Conservation (phyloP, 495 filamentous ascomycete species). For the Penicillium longicatenatum region DNA sequence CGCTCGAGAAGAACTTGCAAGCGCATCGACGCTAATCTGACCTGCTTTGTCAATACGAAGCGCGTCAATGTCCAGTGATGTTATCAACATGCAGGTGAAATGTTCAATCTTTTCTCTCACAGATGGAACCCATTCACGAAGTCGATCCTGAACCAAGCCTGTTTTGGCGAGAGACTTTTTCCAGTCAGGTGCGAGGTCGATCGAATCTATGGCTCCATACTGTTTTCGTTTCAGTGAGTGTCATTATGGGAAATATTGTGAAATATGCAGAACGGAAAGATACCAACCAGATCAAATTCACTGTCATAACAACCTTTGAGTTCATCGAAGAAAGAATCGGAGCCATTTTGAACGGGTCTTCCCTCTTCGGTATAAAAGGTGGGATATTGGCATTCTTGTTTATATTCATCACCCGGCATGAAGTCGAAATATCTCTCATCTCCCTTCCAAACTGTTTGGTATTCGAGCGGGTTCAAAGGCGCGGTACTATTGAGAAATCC, state of each 20-base stretch:
- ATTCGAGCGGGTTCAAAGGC: constrained; percentile 58
- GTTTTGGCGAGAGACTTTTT: constrained; percentile 69
- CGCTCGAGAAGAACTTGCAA: constrained; percentile 54
- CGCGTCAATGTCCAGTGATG: constrained; percentile 64
- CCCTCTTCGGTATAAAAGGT: constrained; percentile 68
- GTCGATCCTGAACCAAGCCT: constrained; percentile 72
- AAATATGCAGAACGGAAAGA: constrained; percentile 57
- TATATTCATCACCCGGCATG: constrained; percentile 54
- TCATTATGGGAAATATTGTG: constrained; percentile 53
- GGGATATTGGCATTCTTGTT: constrained; percentile 61
- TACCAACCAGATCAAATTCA: constrained; percentile 71
- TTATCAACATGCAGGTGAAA: constrained; percentile 67
- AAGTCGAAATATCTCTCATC: constrained; percentile 64
- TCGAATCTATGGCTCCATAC: constrained; percentile 69
- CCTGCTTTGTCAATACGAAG: constrained; percentile 70
- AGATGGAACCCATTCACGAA: constrained; percentile 66
- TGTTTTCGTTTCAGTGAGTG: constrained; percentile 24
- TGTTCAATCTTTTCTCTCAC: constrained; percentile 59
- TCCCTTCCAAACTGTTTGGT: constrained; percentile 58
- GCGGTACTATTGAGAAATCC: constrained; percentile 65
- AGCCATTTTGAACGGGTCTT: constrained; percentile 33
- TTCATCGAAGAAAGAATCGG: constrained; percentile 32
- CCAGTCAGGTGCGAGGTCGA: constrained; percentile 69
- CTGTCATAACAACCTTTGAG: constrained; percentile 64
- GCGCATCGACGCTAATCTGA: constrained; percentile 64